Evolutionary conservation across 345 rosid genomes (phyloP).

Genomic region (Kandelia obovata): DNA sequence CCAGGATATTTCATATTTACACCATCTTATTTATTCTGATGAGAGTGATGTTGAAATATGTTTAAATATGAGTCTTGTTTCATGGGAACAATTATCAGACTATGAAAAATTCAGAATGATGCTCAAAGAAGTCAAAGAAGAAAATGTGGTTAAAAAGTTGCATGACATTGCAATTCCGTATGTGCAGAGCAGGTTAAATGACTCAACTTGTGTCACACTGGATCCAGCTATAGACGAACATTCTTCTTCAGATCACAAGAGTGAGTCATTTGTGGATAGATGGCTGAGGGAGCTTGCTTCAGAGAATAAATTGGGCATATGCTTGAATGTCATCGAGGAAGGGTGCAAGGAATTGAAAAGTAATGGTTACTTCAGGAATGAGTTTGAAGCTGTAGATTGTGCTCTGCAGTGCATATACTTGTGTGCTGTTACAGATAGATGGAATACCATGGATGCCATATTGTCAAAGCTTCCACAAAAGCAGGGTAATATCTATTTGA

Average conservation of each 20-base stretch:
- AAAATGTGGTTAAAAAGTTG: slow-evolving; percentile 58
- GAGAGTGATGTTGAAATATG: slow-evolving; percentile 47
- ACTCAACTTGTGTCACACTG: slow-evolving; percentile 16
- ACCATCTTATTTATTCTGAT: slow-evolving; percentile 67
- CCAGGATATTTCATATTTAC: slow-evolving; percentile 69
- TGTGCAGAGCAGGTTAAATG: slow-evolving; percentile 48
- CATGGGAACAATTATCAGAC: slow-evolving; percentile 80
- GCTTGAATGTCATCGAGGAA: slow-evolving; percentile 77
- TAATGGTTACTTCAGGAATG: slow-evolving; percentile 62
- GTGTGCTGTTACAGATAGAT: slow-evolving; percentile 70
- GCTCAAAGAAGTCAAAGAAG: slow-evolving; percentile 63
- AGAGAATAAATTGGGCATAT: slow-evolving; percentile 66
- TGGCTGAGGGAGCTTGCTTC: slow-evolving; percentile 85
- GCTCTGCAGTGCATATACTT: slow-evolving; percentile 75
- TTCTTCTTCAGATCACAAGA: slow-evolving; percentile 30
- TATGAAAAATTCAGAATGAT: slow-evolving; percentile 76
- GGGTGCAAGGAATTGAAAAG: slow-evolving; percentile 60
- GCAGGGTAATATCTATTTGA: slow-evolving; percentile 49
- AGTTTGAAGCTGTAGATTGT: slow-evolving; percentile 69
- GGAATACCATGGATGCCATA: slow-evolving; percentile 78
- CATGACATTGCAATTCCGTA: slow-evolving; percentile 69
- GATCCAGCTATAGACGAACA: slow-evolving; percentile 21
- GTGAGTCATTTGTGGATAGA: slow-evolving; percentile 66
- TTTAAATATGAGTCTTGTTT: slow-evolving; percentile 55
- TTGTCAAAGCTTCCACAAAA: slow-evolving; percentile 76